Evolutionary conservation across 2,329 filamentous ascomycete species (phyloP).

Genomic region (Tolypocladium endophyticum): DNA sequence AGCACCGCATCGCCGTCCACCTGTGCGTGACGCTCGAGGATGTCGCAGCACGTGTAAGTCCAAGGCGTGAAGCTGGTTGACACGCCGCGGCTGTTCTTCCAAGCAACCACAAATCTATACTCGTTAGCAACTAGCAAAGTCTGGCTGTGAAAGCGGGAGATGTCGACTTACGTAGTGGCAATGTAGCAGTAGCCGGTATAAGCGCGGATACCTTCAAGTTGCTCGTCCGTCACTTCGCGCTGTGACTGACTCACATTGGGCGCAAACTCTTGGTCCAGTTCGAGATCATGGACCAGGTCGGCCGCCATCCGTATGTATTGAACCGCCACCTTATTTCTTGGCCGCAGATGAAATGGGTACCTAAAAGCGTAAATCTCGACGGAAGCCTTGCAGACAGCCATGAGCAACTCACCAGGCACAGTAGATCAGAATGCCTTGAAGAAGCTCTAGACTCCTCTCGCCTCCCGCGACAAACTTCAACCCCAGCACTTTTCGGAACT

Average conservation of each 20-base stretch:
- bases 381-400: background rate
- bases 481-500: constrained; percentile 46
- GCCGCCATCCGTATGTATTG: constrained; percentile 43
- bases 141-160: background rate
- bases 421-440: constrained; percentile 48
- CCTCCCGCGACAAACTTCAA: constrained; percentile 46
- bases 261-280: constrained; percentile 29
- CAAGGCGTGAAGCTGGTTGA: constrained; percentile 27
- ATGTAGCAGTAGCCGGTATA: constrained; percentile 35
- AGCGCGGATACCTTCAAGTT: constrained; percentile 32
- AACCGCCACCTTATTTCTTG: constrained; percentile 35
- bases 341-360: constrained; percentile 45
- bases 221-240: constrained; percentile 8
- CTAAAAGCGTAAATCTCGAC: constrained; percentile 15
- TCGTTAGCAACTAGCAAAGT: constrained; percentile 4
- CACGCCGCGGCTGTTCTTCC: constrained; percentile 23
- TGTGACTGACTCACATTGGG: background rate
- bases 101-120: constrained; percentile 25
- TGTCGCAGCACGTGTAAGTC: constrained; percentile 32
- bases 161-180: constrained; percentile 26
- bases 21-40: constrained; percentile 26
- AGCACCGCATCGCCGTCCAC: constrained; percentile 30
- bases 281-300: constrained; percentile 39
- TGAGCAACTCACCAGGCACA: constrained; percentile 36
- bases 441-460: constrained; percentile 44